phyloP scores from a whole-genome alignment of 2,329 filamentous ascomycete genomes.

The Cordyceps cicadae region DNA sequence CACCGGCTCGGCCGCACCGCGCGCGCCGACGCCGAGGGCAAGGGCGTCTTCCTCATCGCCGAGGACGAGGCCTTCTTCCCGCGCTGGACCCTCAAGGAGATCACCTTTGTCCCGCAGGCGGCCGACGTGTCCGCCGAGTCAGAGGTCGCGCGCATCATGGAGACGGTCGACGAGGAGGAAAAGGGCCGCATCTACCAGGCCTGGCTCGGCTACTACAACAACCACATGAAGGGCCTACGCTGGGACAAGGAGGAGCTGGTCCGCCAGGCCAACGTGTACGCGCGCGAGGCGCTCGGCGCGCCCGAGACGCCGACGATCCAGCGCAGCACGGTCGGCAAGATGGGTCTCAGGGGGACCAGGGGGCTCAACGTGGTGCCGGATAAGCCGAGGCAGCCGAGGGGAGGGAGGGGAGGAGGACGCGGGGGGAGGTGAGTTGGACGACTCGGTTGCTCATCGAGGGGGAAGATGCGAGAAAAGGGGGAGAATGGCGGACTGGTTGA shows the following conservation, averaged over 20 bases:
- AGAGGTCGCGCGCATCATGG: slow-evolving; percentile 31
- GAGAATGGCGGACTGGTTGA: too few relatives aligned
- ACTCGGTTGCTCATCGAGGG: too few relatives aligned
- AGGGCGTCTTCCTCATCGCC: slow-evolving; percentile 52
- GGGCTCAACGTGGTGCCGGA: slow-evolving; percentile 41
- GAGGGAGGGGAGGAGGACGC: slow-evolving; percentile 16
- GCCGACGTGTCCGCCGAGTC: slow-evolving; percentile 35
- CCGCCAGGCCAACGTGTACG: slow-evolving; percentile 41
- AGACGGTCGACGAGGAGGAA: slow-evolving; percentile 34
- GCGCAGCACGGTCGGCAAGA: slow-evolving; percentile 44
- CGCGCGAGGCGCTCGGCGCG: slow-evolving; percentile 37
- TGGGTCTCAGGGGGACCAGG: slow-evolving; percentile 45
- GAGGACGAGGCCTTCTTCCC: slow-evolving; percentile 44
- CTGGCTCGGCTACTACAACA: slow-evolving; percentile 51
- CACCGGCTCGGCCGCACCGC: slow-evolving; percentile 61
- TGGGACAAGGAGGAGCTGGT: slow-evolving; percentile 40
- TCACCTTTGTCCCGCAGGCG: slow-evolving; percentile 40
- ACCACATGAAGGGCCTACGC: slow-evolving; percentile 35
- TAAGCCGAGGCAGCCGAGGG: slow-evolving; percentile 23
- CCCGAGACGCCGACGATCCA: slow-evolving; percentile 38
- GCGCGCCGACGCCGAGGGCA: slow-evolving; percentile 54
- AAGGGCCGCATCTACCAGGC: slow-evolving; percentile 46
- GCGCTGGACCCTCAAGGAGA: slow-evolving; percentile 41
- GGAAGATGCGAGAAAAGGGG: too few relatives aligned
- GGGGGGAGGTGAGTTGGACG: slow-evolving; percentile 15